These are phyloP conservation scores for Septoria petroselini DNA, from an alignment of 2,329 filamentous ascomycete genomes.

Conservation along the genomic window DNA sequence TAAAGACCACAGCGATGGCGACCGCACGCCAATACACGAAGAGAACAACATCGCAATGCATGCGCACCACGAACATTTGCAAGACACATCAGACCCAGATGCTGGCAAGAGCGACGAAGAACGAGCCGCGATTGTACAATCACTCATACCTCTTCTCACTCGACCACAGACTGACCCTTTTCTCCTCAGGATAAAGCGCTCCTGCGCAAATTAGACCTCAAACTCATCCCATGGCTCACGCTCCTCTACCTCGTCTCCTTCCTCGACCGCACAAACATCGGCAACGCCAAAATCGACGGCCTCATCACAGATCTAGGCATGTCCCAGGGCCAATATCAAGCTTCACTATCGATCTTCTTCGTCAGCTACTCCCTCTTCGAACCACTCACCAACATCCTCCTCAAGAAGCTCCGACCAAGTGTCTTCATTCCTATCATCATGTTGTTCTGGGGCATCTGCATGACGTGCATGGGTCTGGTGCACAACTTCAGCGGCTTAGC, in stretches of 20 bases:
- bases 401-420: slow-evolving; percentile 71
- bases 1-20: neutral
- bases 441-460: slow-evolving; percentile 68
- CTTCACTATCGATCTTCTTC: slow-evolving; percentile 78
- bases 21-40: slow-evolving; percentile 2
- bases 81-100: slow-evolving; percentile 13
- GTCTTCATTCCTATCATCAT: slow-evolving; percentile 75
- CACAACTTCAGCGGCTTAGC: slow-evolving; percentile 22
- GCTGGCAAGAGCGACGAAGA: slow-evolving; percentile 15
- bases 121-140: slow-evolving; percentile 11
- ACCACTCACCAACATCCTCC: slow-evolving; percentile 71
- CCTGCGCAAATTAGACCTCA: slow-evolving; percentile 59
- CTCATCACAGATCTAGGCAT: slow-evolving; percentile 59
- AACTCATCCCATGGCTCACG: slow-evolving; percentile 64
- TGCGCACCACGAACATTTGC: neutral
- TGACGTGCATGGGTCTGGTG: slow-evolving; percentile 43
- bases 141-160: neutral
- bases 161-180: neutral
- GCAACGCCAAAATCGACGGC: slow-evolving; percentile 62
- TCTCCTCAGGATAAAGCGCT: slow-evolving; percentile 57
- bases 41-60: neutral
- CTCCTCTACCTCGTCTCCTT: slow-evolving; percentile 73
- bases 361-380: slow-evolving; percentile 80
- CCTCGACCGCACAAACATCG: slow-evolving; percentile 70
- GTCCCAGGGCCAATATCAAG: slow-evolving; percentile 62